These are phyloP conservation scores for Bruguiera sexangula DNA, from an alignment of 345 rosid species.

Conservation along the genomic window DNA sequence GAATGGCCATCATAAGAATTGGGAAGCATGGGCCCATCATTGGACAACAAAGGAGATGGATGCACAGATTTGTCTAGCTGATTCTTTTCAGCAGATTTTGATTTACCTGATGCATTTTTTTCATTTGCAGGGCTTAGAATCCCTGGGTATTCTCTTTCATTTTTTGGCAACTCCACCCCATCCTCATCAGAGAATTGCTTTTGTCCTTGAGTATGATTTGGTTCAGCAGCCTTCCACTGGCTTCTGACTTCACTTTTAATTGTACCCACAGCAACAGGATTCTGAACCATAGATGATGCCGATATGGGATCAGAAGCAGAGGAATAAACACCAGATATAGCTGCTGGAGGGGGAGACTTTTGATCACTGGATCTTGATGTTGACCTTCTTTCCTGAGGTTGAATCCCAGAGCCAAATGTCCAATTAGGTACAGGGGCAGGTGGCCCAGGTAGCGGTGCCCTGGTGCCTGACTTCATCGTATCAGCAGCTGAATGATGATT, in stretches of 20 bases:
- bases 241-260: constrained; percentile 25
- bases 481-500: constrained; percentile 24
- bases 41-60: constrained; percentile 20
- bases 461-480: constrained; percentile 19
- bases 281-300: constrained; percentile 26
- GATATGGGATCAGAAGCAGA: constrained; percentile 42
- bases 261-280: constrained; percentile 30
- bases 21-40: constrained; percentile 25
- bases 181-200: constrained; percentile 11
- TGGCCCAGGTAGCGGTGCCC: constrained; percentile 10
- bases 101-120: constrained; percentile 21
- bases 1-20: constrained; percentile 27
- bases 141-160: constrained; percentile 16
- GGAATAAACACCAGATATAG: constrained; percentile 36
- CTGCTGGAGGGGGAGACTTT: constrained; percentile 16
- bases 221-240: constrained; percentile 31
- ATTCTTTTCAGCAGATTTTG: constrained; percentile 30
- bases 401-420: constrained; percentile 28
- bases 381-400: constrained; percentile 34
- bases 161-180: constrained; percentile 14
- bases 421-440: constrained; percentile 17
- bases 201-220: constrained; percentile 29
- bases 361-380: constrained; percentile 20
- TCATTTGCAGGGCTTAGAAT: constrained; percentile 3
- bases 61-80: constrained; percentile 31